Evolutionary conservation across 148 eudicot species (phyloP), one percentile per base, ranked within the genome.

Genomic region (Heliosperma pusillum): DNA sequence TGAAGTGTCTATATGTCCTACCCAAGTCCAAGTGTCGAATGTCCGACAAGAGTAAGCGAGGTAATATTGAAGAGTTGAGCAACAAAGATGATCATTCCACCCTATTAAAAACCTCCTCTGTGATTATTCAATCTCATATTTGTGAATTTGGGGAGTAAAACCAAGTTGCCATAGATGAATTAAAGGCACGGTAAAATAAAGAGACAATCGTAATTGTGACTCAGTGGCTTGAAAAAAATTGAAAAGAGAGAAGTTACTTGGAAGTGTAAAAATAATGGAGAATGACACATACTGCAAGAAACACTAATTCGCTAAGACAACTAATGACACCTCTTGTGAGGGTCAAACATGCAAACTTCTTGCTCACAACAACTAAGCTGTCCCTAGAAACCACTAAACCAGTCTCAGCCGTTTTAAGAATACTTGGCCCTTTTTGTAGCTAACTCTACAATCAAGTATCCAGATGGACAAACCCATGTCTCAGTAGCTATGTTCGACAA

Each of bases 401-500:
- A 42, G 19, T 42, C 56, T 45, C 22, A 9, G 22, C 70, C 15
- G 17, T 45, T 44, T 68, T 21, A 21, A 9, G 50, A 33, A 19
- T 66, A 66, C n/a, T 19, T 66, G n/a, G 52, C 45, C 19, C 42
- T 47, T 36, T 66, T n/a, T 66, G 12, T 19, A 24, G 70, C 70
- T 40, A 36, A 33, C 1, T 7, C 15, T 29, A 7, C 19, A 11
- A 7, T 30, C 6, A 33, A 20, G 25, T 20, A 0, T 20, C 63
- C 26, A 33, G 40, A 33, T 33, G 40, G 5, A 59, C 26, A 20
- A 21, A 59, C 27, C 25, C 63, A 59, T 20, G 13, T 24, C 27
- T 9, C 2, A 59, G 63, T 59, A 21, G 10, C 26, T 10, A 21
- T 22, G 10, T 21, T 22, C 26, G 25, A 21, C 63, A 59, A 9